These are phyloP conservation scores for Colletotrichum filicis DNA, from an alignment of 2,329 filamentous ascomycete species.

Conservation along the genomic window DNA sequence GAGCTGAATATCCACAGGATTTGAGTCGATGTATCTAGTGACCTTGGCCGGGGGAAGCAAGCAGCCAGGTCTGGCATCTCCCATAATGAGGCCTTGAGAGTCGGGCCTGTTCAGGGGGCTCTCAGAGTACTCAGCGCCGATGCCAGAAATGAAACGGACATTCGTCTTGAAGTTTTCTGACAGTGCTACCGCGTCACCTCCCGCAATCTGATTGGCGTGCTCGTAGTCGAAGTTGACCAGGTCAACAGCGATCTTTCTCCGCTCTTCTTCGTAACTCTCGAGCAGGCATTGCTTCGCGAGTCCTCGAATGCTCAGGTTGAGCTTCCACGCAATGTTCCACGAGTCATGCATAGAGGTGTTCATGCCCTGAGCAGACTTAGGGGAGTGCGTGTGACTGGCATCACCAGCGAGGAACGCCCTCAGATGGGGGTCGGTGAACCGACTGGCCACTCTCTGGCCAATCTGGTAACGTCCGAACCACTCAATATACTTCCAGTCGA, in stretches of 20 bases:
- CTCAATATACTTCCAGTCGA: constrained; percentile 69
- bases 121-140: constrained; percentile 70
- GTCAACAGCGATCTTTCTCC: constrained; percentile 69
- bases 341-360: constrained; percentile 72
- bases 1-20: constrained; percentile 80
- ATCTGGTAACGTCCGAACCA: constrained; percentile 82
- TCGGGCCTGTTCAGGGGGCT: constrained; percentile 61
- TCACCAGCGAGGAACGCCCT: constrained; percentile 78
- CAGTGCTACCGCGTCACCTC: constrained; percentile 71
- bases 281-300: constrained; percentile 66
- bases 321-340: constrained; percentile 68
- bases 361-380: constrained; percentile 76
- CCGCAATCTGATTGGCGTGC: constrained; percentile 68
- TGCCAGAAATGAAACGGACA: constrained; percentile 78
- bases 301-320: constrained; percentile 64
- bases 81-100: constrained; percentile 53
- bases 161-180: constrained; percentile 77
- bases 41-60: constrained; percentile 75
- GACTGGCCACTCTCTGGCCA: constrained; percentile 76
- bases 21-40: constrained; percentile 80
- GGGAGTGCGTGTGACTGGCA: constrained; percentile 78
- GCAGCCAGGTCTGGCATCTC: constrained; percentile 64
- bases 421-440: constrained; percentile 71
- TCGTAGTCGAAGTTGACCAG: constrained; percentile 69
- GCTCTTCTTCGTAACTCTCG: constrained; percentile 71